phyloP scores from a whole-genome alignment of 495 filamentous ascomycete species.

The Lineolata rhizophorae region DNA sequence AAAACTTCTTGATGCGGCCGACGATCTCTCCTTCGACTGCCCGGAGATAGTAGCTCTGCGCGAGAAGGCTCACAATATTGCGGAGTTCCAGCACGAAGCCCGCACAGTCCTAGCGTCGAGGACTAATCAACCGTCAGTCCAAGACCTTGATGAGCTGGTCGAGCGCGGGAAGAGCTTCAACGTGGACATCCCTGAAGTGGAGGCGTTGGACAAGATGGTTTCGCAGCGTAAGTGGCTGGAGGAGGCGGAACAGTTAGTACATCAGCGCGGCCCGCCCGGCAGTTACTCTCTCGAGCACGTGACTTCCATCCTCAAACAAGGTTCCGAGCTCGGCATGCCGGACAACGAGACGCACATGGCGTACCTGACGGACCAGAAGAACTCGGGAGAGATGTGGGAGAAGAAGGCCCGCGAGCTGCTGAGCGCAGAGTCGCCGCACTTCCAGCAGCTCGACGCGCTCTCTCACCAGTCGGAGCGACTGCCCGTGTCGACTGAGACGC shows the following conservation, averaged over 20 bases:
- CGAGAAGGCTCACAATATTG: conserved; percentile 74
- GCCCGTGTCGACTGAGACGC: conserved; percentile 62
- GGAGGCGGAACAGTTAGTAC: conserved; percentile 24
- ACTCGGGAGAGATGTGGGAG: conserved; percentile 72
- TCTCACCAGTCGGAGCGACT: conserved; percentile 52
- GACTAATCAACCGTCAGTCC: conserved; percentile 30
- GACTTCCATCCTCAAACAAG: conserved; percentile 51
- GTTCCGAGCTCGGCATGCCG: conserved; percentile 50
- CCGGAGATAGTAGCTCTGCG: conserved; percentile 72
- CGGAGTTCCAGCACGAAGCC: conserved; percentile 65
- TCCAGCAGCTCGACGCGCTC: conserved; percentile 81
- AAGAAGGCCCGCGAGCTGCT: conserved; percentile 85
- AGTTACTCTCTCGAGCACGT: conserved; percentile 46
- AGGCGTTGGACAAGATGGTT: conserved; percentile 55
- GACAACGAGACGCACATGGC: conserved; percentile 54
- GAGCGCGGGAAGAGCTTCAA: conserved; percentile 77
- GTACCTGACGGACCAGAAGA: conserved; percentile 51
- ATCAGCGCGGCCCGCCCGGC: conserved; percentile 3
- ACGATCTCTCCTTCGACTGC: conserved; percentile 83
- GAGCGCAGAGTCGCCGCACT: conserved; percentile 70
- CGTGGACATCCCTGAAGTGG: conserved; percentile 85
- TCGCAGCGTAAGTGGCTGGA: conserved; percentile 82
- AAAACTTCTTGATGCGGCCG: conserved; percentile 62
- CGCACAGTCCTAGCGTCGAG: conserved; percentile 32
- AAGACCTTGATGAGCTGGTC: conserved; percentile 71